These are phyloP conservation scores for Fraxinus baroniana DNA, from an alignment of 305 asterid species.

Conservation along the genomic window DNA sequence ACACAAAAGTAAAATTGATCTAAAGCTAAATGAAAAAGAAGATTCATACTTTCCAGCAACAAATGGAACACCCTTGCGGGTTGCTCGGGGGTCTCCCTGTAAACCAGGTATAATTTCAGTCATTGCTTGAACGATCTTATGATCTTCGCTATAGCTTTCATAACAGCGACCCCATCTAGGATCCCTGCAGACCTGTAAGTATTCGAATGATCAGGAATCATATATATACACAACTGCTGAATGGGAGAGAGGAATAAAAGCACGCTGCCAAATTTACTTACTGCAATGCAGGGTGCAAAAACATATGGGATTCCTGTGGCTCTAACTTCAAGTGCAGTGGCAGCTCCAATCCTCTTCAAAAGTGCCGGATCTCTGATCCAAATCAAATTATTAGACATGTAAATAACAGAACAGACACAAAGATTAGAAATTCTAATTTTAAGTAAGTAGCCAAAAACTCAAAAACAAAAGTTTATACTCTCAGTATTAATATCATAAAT, in stretches of 20 bases:
- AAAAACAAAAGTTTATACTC: not conserved
- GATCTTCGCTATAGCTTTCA: slow-evolving; percentile 58
- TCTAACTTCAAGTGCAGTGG: slow-evolving; percentile 62
- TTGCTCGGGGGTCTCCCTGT: slow-evolving; percentile 48
- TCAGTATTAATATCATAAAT: not conserved
- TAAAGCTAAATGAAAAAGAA: not conserved
- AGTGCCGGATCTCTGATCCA: slow-evolving; percentile 49
- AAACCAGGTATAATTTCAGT: slow-evolving; percentile 57
- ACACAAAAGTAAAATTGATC: not conserved
- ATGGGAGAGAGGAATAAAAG: not conserved
- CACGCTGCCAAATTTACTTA: slow-evolving; percentile 21
- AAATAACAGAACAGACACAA: not conserved
- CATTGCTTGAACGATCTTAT: slow-evolving; percentile 46
- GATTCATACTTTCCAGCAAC: slow-evolving; percentile 46
- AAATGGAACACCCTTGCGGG: slow-evolving; percentile 38
- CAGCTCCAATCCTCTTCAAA: slow-evolving; percentile 56
- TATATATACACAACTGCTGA: no score
- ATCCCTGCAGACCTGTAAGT: slow-evolving; percentile 56
- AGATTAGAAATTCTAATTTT: not conserved
- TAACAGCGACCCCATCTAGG: slow-evolving; percentile 73
- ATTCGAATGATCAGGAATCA: not conserved
- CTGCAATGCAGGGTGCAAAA: slow-evolving; percentile 55
- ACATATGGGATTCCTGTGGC: slow-evolving; percentile 56
- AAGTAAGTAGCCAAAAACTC: not conserved
- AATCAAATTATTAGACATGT: not conserved